Evolutionary conservation across 2,329 filamentous ascomycete species (phyloP), one percentile per base, ranked within the genome.

Genomic region (Cadophora sp.): DNA sequence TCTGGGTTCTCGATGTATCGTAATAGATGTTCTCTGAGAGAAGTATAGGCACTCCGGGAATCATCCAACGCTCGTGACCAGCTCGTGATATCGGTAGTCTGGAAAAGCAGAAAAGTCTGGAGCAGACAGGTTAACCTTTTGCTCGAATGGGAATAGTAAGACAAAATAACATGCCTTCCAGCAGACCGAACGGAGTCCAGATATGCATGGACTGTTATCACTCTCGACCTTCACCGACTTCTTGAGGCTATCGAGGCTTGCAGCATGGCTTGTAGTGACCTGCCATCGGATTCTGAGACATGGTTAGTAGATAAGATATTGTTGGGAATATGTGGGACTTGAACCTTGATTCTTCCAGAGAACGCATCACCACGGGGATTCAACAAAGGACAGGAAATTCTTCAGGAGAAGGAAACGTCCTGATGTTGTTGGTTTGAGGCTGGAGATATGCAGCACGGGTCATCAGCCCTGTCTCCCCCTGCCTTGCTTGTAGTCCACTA

Each of bases 1-100:
- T 97, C 91, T 0, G 94, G 94, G 72, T 97, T 90, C 69, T 94
- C 89, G 76, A 97, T 93, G 72, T 91, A 94, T 77, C 89, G 91
- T 62, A 97, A 82, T 73, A 96, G 91, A 77, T 94, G 91, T 1
- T 90, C 86, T 71, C 89, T 87, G 2, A 93, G 82, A 26, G 91
- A 88, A 24, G 84, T 81, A 79, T 97, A 98, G n/a, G 89, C 87
- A 68, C 86, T 86, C 72, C 95, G 89, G 31, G 89, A 89, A 72
- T 93, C 87, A 24, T 84, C 81, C 29, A 97, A 81, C 62, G 86
- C 86, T 67, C 86, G 84, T 40, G 85, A 82, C 94, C 94, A 97
- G 81, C 86, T 85, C 50, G 85, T 82, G 34, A 84, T 83, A 64
- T 91, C 85, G 11, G 89, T 81, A 62, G 86, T 86, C 71, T 91